Conservation (phyloP, 176 grass and related monocot genomes). For the Thalia dealbata region DNA sequence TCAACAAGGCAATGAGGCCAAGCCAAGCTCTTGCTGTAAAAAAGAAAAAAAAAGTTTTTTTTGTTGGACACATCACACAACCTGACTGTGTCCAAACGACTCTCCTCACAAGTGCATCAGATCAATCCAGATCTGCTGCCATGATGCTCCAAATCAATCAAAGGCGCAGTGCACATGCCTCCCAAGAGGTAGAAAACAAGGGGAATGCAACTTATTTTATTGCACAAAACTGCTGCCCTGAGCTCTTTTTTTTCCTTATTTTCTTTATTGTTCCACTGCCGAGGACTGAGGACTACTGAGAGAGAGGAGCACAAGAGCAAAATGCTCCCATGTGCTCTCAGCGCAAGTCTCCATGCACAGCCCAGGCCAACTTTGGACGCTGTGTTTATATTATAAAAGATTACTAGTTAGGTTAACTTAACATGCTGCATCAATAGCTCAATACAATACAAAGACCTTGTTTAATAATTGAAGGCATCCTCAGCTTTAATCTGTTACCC, state of each 20-base stretch:
- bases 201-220: neutral
- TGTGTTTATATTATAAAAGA: neutral
- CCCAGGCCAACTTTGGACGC: neutral
- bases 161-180: neutral
- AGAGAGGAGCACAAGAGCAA: neutral
- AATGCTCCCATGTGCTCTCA: neutral
- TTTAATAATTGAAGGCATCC: too few relatives aligned
- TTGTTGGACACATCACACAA: too few relatives aligned
- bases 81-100: too few relatives aligned
- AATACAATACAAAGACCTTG: too few relatives aligned
- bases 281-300: neutral
- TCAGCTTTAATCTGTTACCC: too few relatives aligned
- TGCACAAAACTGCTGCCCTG: neutral
- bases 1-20: too few relatives aligned
- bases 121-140: neutral
- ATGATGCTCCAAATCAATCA: slow-evolving; percentile 1
- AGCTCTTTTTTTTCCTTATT: too few relatives aligned
- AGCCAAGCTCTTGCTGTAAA: too few relatives aligned
- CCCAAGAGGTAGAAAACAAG: neutral
- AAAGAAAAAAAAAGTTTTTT: too few relatives aligned
- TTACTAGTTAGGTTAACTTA: neutral
- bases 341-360: neutral
- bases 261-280: too few relatives aligned
- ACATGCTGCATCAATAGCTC: too few relatives aligned
- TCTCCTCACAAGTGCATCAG: too few relatives aligned